Base-by-base conservation (phyloP, 208 protist genomes). In the Acanthamoeba castellanii region DNA sequence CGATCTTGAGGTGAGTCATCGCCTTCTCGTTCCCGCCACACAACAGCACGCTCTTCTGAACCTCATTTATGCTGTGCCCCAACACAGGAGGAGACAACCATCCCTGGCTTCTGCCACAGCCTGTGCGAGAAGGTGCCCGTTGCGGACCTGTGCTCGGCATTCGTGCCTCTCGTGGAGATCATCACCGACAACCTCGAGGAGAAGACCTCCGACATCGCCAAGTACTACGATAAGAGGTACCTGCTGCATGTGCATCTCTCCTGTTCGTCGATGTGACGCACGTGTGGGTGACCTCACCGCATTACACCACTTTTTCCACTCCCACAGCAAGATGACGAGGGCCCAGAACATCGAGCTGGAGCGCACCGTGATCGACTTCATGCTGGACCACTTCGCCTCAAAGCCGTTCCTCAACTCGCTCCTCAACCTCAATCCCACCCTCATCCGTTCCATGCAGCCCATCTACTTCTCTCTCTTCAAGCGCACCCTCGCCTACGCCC, bases 381-480 rank as follows among this genome's bases (percentile, higher is more conserved):
- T 93, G 42, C 61, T 93, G 34, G 88, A 93, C 42, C 57, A 78
- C 64, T 59, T 93, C 20, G 34, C 88, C 22, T 78, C 61, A 18
- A 47, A 59, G 50, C 66, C 88, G 1, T 93, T 93, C 88, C 88
- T 93, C 88, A 93, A 93, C 50, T 18, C 34, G 4, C 66, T 93
- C 7, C 88, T 93, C 37, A 55, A 11, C 57, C 8, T 76, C 9
- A 78, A 37, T 1, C 4, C 88, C 6, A 50, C 55, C 3, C 88
- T 78, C 32, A 78, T 78, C 25, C 66, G 57, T 14, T 18, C 42
- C 20, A 55, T 93, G 57, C 88, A 93, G 64, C 88, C 88, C 18
- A 78, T 93, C 32, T 93, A 93, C 64, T 93, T 93, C 45, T 45
- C 55, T 4, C 88, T 93, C 50, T 93, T 93, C 88, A 70, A 93